phyloP scores from a whole-genome alignment of 768 basidiomycete species.

The Favolaschia claudopus region DNA sequence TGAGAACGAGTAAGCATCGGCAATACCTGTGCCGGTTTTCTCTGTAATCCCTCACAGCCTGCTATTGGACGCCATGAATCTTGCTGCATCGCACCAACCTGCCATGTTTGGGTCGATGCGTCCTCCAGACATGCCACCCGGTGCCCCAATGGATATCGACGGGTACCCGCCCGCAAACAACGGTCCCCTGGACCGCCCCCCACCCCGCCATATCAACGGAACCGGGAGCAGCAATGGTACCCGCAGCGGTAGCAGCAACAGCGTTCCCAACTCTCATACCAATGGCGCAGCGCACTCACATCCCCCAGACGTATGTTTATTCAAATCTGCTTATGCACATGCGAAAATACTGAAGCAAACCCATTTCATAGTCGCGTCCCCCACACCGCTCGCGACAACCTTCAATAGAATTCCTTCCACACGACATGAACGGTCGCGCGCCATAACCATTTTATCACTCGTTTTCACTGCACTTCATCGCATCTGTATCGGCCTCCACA shows the following conservation, averaged over 20 bases:
- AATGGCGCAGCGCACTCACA: slow-evolving; percentile 13
- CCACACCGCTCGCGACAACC: slow-evolving; percentile 4
- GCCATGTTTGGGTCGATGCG: slow-evolving; percentile 11
- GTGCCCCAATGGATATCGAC: slow-evolving; percentile 8
- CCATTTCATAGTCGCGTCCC: neutral
- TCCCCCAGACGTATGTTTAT: slow-evolving; percentile 1
- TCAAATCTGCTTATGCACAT: neutral
- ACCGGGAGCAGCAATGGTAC: slow-evolving; percentile 2
- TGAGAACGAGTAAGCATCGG: slow-evolving; percentile 55
- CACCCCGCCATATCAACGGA: slow-evolving; percentile 15
- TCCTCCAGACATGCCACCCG: neutral
- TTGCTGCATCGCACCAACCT: slow-evolving; percentile 20
- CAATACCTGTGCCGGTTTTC: neutral
- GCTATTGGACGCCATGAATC: slow-evolving; percentile 25
- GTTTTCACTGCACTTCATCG: neutral
- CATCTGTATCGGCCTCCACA: slow-evolving; percentile 13
- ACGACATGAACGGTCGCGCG: slow-evolving; percentile 24
- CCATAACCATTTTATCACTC: neutral
- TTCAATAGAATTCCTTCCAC: slow-evolving; percentile 21
- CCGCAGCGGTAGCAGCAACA: slow-evolving; percentile 9
- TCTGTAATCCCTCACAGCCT: neutral
- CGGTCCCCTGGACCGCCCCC: slow-evolving; percentile 8
- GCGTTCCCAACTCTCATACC: slow-evolving; percentile 4
- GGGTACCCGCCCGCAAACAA: slow-evolving; percentile 7
- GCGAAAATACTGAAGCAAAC: neutral